Conservation (phyloP, 2,329 filamentous ascomycete genomes). For the Orbilia quercus region DNA sequence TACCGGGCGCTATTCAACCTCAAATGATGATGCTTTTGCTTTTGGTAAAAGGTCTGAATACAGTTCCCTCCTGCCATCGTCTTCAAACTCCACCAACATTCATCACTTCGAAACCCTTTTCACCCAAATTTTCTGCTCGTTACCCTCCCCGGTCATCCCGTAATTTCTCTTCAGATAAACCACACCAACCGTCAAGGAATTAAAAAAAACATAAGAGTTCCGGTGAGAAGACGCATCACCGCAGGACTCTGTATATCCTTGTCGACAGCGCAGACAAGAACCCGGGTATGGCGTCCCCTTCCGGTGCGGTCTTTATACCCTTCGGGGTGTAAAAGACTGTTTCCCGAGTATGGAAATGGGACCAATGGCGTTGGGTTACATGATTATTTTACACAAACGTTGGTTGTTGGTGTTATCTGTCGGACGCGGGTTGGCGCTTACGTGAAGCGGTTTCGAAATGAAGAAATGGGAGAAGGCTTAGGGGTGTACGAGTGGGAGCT, state of each 20-base stretch:
- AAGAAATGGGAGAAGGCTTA: neutral
- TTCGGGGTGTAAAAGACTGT: neutral
- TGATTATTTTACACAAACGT: slow-evolving; percentile 11
- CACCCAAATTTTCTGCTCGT: slow-evolving; percentile 7
- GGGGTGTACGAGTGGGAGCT: slow-evolving; percentile 5
- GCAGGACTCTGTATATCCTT: slow-evolving; percentile 17
- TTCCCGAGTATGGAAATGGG: slow-evolving; percentile 33
- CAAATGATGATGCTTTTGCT: slow-evolving; percentile 55
- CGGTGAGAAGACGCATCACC: slow-evolving; percentile 27
- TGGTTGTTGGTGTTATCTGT: slow-evolving; percentile 34
- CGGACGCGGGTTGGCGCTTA: slow-evolving; percentile 23
- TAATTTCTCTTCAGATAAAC: slow-evolving; percentile 14
- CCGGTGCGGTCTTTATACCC: slow-evolving; percentile 1
- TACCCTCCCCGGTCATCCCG: slow-evolving; percentile 38
- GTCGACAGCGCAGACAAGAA: slow-evolving; percentile 27
- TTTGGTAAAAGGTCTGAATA: slow-evolving; percentile 57
- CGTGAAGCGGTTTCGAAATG: slow-evolving; percentile 45
- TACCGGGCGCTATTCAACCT: slow-evolving; percentile 27
- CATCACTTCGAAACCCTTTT: slow-evolving; percentile 1
- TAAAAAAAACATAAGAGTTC: slow-evolving; percentile 12
- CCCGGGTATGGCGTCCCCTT: slow-evolving; percentile 54
- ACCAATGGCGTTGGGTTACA: slow-evolving; percentile 56
- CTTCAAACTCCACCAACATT: slow-evolving; percentile 14
- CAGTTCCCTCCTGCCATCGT: slow-evolving; percentile 27
- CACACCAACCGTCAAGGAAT: slow-evolving; percentile 19